A percentile compares a stretch with the other conserved stretches of the same genome.
phyloP scores from a whole-genome alignment of 345 rosid genomes.

The Lepidium aucheri region DNA sequence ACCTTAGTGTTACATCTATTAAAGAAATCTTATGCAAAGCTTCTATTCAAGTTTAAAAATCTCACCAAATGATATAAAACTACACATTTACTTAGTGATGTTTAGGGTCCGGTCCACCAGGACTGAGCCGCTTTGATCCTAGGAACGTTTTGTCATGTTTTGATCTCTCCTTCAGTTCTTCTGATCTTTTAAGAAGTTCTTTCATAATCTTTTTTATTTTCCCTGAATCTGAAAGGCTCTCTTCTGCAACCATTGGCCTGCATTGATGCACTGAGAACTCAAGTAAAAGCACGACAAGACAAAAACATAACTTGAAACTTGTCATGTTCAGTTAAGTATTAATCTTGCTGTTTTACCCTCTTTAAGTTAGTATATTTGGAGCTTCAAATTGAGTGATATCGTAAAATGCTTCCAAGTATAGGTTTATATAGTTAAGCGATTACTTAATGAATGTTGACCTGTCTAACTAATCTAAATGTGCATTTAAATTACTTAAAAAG shows the following conservation, averaged over 20 bases:
- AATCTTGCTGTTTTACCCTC: not conserved
- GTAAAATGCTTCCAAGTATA: constrained; percentile 3
- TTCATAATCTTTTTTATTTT: constrained; percentile 20
- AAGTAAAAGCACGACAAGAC: constrained; percentile 23
- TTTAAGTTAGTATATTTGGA: not conserved
- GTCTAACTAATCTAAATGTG: constrained; percentile 4
- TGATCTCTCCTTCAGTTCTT: constrained; percentile 17
- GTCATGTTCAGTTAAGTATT: constrained; percentile 15
- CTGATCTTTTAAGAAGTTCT: constrained; percentile 22
- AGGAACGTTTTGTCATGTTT: not conserved
- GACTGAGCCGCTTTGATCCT: constrained; percentile 31
- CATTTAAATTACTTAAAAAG: not conserved
- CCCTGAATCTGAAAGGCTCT: constrained; percentile 15
- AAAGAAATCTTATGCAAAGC: too few relatives aligned
- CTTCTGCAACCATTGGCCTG: constrained; percentile 17
- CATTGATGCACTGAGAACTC: constrained; percentile 19
- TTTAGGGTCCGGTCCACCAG: constrained; percentile 35
- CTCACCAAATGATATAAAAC: too few relatives aligned
- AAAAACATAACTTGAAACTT: constrained; percentile 21
- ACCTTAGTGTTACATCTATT: constrained; percentile 10
- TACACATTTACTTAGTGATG: constrained; percentile 21
- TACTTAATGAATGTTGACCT: constrained; percentile 20
- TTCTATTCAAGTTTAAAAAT: constrained; percentile 11
- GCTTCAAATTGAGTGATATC: constrained; percentile 6
- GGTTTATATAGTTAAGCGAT: constrained; percentile 26